These are phyloP conservation scores for Lipomyces oligophaga DNA, from an alignment of 805 yeast genomes.

Conservation along the genomic window DNA sequence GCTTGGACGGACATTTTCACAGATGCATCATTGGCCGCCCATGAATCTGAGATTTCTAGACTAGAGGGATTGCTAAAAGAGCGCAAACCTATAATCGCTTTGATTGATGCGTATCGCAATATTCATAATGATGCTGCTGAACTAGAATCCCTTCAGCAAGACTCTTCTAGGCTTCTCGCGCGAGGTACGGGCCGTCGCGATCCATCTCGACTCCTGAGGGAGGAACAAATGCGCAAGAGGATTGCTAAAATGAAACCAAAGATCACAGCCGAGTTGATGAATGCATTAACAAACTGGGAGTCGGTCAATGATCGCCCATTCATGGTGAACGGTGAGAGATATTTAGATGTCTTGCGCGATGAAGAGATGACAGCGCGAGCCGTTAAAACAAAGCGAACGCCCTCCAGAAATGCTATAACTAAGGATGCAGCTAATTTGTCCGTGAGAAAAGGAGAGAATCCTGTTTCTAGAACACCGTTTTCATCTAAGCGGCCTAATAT, in stretches of 20 bases:
- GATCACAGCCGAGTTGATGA: constrained; percentile 50
- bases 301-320: constrained; percentile 33
- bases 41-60: constrained; percentile 57
- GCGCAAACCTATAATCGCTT: constrained; percentile 52
- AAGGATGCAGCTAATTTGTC: no score
- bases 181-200: constrained; percentile 38
- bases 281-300: constrained; percentile 50
- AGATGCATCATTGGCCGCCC: constrained; percentile 58
- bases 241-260: constrained; percentile 67
- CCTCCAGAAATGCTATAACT: constrained; percentile 14
- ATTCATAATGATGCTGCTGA: constrained; percentile 57
- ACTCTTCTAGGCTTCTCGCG: constrained; percentile 74
- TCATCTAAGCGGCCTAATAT: not conserved
- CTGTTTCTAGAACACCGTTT: not conserved
- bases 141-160: constrained; percentile 66
- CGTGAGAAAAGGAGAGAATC: no score
- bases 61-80: constrained; percentile 50
- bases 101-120: constrained; percentile 54
- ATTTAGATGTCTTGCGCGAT: constrained; percentile 40
- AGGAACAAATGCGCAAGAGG: constrained; percentile 69
- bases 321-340: constrained; percentile 48
- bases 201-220: constrained; percentile 72
- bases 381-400: constrained; percentile 11
- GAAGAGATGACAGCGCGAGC: constrained; percentile 27
- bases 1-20: constrained; percentile 46